Evolutionary conservation across 2,329 filamentous ascomycete species (phyloP), one percentile per base, ranked within the genome.

Genomic region (Didymella lethalis): DNA sequence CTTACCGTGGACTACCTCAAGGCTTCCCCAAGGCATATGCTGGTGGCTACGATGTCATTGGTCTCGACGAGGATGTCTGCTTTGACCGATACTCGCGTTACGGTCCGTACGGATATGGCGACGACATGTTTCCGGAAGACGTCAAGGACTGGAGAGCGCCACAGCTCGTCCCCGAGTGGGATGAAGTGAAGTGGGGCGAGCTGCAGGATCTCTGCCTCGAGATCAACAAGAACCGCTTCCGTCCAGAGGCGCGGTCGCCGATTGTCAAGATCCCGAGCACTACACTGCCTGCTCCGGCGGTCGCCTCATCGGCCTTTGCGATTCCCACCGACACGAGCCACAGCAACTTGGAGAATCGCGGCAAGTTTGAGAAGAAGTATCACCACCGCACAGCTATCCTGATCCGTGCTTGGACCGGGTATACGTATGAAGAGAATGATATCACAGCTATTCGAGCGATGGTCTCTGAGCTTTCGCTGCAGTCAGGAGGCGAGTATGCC

Each of bases 151-250:
- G 79, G 79, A 73, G 72, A 48, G 61, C 76, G 75, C 59, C 73
- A 59, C 31, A 70, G 48, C 64, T 63, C 11, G 66, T 73, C 2
- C 75, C 86, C 7, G 79, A 87, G 23, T 93, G 90, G 88, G 80
- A 85, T 28, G 79, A 81, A 26, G 84, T 92, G 31, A 83, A 86
- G 62, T 95, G 91, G 91, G 88, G 88, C 14, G 77, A 84, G 31
- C 79, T 94, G 18, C 90, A 94, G 72, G 80, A 86, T 50, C 77
- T 84, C 28, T 95, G 91, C 69, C 74, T 88, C 0, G 77, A 84
- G 63, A 83, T 80, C 64, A 96, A 96, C 76, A 81, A 84, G 57
- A 84, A 84, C 36, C 86, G 92, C 20, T 95, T 71, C 60, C 67
- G 68, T 7, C 74, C 75, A 1, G 66, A 68, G 25, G 78, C 78